Evolutionary conservation across 2,329 filamentous ascomycete species (phyloP).

Genomic region (Sclerotinia subarctica): DNA sequence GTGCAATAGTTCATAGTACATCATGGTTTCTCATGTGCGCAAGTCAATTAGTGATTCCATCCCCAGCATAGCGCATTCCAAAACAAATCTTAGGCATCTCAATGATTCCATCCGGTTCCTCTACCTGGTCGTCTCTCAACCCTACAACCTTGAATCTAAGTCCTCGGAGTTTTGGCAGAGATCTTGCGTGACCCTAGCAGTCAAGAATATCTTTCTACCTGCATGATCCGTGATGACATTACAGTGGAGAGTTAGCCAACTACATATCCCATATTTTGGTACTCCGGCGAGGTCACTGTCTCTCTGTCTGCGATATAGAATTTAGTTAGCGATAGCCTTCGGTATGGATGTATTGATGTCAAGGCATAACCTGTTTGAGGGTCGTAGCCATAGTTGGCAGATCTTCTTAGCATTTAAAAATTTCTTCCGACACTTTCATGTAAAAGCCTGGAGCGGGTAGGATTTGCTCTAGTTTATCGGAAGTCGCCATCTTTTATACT

Average conservation of each 20-base stretch:
- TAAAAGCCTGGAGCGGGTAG: background rate
- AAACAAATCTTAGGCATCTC: background rate
- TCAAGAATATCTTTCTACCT: too few relatives aligned
- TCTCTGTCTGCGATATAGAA: background rate
- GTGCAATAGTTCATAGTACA: background rate
- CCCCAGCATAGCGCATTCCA: background rate
- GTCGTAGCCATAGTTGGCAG: background rate
- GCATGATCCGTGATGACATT: background rate
- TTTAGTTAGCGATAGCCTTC: background rate
- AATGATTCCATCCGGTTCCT: background rate
- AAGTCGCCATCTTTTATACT: background rate
- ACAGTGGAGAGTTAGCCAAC: background rate
- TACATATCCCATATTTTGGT: background rate
- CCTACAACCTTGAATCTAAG: background rate
- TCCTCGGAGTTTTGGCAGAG: background rate
- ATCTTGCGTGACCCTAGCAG: background rate
- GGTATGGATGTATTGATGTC: background rate
- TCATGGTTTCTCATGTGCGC: background rate
- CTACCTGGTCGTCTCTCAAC: background rate
- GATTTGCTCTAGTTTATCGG: background rate
- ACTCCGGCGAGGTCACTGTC: background rate
- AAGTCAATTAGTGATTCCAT: background rate
- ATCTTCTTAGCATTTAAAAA: background rate
- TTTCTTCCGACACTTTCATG: background rate
- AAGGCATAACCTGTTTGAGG: background rate